Evolutionary conservation across 2,329 filamentous ascomycete species (phyloP).

Genomic region (Chaetomiaceae sp.): DNA sequence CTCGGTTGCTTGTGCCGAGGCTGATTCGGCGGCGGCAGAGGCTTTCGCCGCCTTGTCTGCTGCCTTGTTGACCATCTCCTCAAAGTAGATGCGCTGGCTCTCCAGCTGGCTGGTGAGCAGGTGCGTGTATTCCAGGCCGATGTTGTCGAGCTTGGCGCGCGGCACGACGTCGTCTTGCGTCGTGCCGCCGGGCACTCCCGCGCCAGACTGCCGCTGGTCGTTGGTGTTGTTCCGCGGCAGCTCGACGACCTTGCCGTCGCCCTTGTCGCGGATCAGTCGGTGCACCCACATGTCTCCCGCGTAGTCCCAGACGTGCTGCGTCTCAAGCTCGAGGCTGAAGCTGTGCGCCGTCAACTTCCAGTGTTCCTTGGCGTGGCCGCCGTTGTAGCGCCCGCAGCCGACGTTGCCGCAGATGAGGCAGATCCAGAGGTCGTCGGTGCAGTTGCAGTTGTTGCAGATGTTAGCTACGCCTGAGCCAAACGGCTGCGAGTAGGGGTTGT

Average conservation of each 20-base stretch:
- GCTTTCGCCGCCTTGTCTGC: constrained; percentile 84
- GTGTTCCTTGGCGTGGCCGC: constrained; percentile 87
- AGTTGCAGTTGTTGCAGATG: constrained; percentile 77
- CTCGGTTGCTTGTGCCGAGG: constrained; percentile 45
- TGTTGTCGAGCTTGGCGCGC: constrained; percentile 64
- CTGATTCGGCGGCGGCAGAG: constrained; percentile 59
- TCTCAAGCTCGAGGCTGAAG: constrained; percentile 87
- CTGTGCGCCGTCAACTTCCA: constrained; percentile 86
- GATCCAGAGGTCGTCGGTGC: constrained; percentile 82
- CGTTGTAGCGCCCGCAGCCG: constrained; percentile 91
- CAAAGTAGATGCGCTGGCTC: constrained; percentile 87
- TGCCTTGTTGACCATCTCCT: constrained; percentile 83
- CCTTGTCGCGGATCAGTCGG: constrained; percentile 87
- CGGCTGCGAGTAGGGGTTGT: constrained; percentile 48
- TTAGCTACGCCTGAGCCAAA: constrained; percentile 59
- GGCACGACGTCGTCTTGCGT: constrained; percentile 65
- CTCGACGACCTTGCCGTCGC: constrained; percentile 87
- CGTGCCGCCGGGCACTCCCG: constrained; percentile 15
- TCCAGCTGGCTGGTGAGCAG: constrained; percentile 90
- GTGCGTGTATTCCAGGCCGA: constrained; percentile 91
- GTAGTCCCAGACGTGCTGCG: constrained; percentile 98
- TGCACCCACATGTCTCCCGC: constrained; percentile 94
- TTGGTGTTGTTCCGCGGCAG: constrained; percentile 52
- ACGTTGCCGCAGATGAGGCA: constrained; percentile 90
- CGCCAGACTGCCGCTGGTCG: constrained; percentile 10